Base-by-base conservation (phyloP, 805 yeast species). In the Isabelozyma pseudorhagii region DNA sequence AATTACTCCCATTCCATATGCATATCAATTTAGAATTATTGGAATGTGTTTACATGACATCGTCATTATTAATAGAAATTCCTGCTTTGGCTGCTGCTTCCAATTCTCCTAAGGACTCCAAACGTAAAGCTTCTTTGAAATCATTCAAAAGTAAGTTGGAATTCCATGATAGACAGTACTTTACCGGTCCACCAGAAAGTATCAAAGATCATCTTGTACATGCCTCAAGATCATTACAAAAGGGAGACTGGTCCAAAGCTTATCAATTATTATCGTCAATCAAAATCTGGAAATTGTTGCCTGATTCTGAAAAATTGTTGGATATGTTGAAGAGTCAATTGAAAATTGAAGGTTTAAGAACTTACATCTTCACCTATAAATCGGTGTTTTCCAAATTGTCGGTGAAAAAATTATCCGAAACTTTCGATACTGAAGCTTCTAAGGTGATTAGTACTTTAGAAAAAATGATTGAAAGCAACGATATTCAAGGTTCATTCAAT, bases 181-280 rank as follows among this genome's bases (percentile, higher is more conserved):
- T 93, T 79, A 89, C 90, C 54, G 99, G 98, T 42, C 99, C 99
- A 44, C 97, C 98, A 48, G 99, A 94, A 74, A 89, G 92, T 68
- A 88, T 96, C 43, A 86, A 96, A 63, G 99, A 94, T 69, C 89
- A 82, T 71, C 85, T 94, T 59, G 85, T 93, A 79, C 89, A 88
- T 68, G 96, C 97, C 45, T 96, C 97, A 40, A 85, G 85, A 71
- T 83, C 89, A 31, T 82, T 94, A 69, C 89, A 88, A 66, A 81
- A 80, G 59, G 97, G 97, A 57, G 89, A 93, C 64, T 94, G 99
- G 98, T 73, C 79, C 54, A 78, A 80, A 59, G 85, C 96, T 21
- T 80, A 83, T 56, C 83, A 82, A 46, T 79, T 89, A 63, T 80
- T 94, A 60, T 76, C 81, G 39, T 77, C 89, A 27, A 85, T 93